Base-by-base conservation (phyloP, 352 stramenopile genomes). In the Pythium phragmitis region DNA sequence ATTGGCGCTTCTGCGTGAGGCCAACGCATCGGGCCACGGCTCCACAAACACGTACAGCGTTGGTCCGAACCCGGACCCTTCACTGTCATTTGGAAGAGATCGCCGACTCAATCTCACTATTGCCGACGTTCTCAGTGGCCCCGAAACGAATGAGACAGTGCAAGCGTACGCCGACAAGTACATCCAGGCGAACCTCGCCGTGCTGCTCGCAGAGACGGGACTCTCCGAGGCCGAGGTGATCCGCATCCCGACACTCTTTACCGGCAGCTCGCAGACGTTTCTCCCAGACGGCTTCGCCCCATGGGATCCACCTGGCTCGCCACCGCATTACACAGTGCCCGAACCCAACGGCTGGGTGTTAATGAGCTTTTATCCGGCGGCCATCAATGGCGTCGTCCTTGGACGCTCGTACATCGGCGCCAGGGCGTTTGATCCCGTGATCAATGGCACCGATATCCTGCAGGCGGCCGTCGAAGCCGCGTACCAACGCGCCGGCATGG, bases 371-470 rank as follows among this genome's bases (percentile, higher is more conserved):
- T 63, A 63, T 34, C 57, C 57, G 5, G 57, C 57, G 11, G 57
- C 57, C 4, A 46, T 63, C 16, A 63, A 63, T 30, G 57, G 57
- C 19, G 43, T 63, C 19, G 57, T 63, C 13, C 4, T 56, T 19
- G 57, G 57, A 9, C 43, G 36, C 11, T 63, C 57, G 57, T 63
- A 63, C 45, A 63, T 63, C 21, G 23, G 19, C 4, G 33, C 57
- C 1, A 43, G 43, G 19, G 57, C 57, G 4, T 63, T 49, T 54
- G 57, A 45, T 0, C 57, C 57, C 5, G 34, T 56, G 2, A 47
- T 63, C 46, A 55, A 63, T n/a, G 45, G 57, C 17, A 63, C 46
- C 30, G 57, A 63, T 36, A 56, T 63, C 23, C 41, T 63, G 30
- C 57, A 63, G n/a, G n/a, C 51, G 2, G 57, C 57, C 11, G 57